These are phyloP conservation scores for Apophysomyces variabilis DNA, from an alignment of 371 early-diverging fungal species.

Conservation along the genomic window DNA sequence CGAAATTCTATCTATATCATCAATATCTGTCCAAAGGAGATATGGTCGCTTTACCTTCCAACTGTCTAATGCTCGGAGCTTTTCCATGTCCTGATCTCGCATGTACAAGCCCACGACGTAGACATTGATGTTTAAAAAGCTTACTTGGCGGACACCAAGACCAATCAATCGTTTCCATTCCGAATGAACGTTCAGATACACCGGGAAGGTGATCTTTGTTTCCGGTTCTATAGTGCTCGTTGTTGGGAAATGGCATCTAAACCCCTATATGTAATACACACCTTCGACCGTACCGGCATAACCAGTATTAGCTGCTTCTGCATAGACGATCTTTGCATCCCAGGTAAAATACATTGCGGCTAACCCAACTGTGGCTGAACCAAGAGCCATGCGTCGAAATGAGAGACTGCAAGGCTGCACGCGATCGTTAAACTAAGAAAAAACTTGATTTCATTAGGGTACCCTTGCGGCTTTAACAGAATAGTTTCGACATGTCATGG, in stretches of 20 bases:
- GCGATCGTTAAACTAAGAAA: neutral
- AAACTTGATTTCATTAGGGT: neutral
- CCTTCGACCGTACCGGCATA: slow-evolving; percentile 49
- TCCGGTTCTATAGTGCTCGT: slow-evolving; percentile 29
- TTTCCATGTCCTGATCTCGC: slow-evolving; percentile 48
- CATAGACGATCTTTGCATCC: slow-evolving; percentile 17
- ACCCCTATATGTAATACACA: slow-evolving; percentile 5
- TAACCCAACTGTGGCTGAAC: neutral
- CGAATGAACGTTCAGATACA: slow-evolving; percentile 33
- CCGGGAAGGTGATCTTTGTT: slow-evolving; percentile 41
- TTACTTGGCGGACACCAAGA: slow-evolving; percentile 71
- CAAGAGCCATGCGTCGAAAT: neutral
- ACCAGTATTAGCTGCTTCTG: slow-evolving; percentile 27
- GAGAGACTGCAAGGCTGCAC: neutral
- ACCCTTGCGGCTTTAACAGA: neutral
- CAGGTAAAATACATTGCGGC: slow-evolving; percentile 12
- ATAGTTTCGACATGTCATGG: neutral
- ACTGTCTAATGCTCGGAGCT: slow-evolving; percentile 22
- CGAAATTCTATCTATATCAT: slow-evolving; percentile 31
- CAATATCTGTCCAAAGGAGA: neutral
- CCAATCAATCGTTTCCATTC: slow-evolving; percentile 61
- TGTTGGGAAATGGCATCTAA: neutral
- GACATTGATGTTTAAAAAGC: slow-evolving; percentile 70
- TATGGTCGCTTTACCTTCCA: slow-evolving; percentile 42
- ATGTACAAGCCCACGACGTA: slow-evolving; percentile 71